These are phyloP conservation scores for Teratosphaeriaceae sp. DNA, from an alignment of 2,329 filamentous ascomycete species.

Conservation along the genomic window DNA sequence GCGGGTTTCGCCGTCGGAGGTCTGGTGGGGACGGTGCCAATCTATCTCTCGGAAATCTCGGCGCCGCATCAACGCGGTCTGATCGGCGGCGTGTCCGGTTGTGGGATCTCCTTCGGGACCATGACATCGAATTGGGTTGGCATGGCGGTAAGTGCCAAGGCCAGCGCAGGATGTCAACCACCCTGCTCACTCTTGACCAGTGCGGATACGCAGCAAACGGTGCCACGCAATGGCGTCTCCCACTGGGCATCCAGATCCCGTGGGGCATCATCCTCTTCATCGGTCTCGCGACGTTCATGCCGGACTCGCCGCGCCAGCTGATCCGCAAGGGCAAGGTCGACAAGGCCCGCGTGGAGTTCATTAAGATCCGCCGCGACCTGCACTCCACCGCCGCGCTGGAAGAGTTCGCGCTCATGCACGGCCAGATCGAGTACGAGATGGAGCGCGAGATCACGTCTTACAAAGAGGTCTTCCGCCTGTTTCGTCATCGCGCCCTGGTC, in stretches of 20 bases:
- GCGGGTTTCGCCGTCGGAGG: slow-evolving; percentile 26
- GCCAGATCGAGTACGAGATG: slow-evolving; percentile 48
- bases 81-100: slow-evolving; percentile 45
- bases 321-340: slow-evolving; percentile 46
- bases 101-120: slow-evolving; percentile 50
- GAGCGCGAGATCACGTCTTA: slow-evolving; percentile 48
- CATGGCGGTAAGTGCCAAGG: slow-evolving; percentile 32
- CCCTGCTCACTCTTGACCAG: background rate
- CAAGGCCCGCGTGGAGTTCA: slow-evolving; percentile 43
- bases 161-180: background rate
- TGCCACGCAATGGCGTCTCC: slow-evolving; percentile 48
- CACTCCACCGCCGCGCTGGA: slow-evolving; percentile 38
- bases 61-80: slow-evolving; percentile 40
- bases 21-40: slow-evolving; percentile 43
- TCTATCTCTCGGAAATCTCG: slow-evolving; percentile 52
- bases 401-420: slow-evolving; percentile 50
- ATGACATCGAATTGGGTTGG: slow-evolving; percentile 54
- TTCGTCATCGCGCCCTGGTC: slow-evolving; percentile 46
- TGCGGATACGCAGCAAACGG: slow-evolving; percentile 33
- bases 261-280: slow-evolving; percentile 50
- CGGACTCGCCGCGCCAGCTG: slow-evolving; percentile 49
- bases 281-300: slow-evolving; percentile 51
- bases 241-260: slow-evolving; percentile 49
- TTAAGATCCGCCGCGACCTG: slow-evolving; percentile 43
- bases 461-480: slow-evolving; percentile 47